Base-by-base conservation (phyloP, 2,329 filamentous ascomycete genomes). In the Dichotomopilus funicola region DNA sequence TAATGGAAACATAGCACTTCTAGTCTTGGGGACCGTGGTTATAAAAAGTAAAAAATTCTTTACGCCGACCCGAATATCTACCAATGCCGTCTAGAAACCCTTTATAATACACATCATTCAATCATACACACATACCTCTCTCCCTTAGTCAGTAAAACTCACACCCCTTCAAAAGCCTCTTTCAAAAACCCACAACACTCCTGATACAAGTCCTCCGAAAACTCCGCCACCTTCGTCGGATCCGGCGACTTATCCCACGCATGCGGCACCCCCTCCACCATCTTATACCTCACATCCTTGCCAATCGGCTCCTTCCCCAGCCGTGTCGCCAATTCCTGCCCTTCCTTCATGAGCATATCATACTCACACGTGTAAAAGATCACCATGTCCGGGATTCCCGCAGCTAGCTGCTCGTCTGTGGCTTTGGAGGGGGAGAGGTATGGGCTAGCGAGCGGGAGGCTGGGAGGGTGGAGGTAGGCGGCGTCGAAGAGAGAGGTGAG, bases 181-280 rank as follows among this genome's bases (percentile, higher is more conserved):
- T 70, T 73, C 63, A 84, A 63, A 66, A 76, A 72, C 59, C 68
- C 71, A 58, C 79, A 81, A 47, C 80, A 82, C 59, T 78, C 72
- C 41, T 71, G 62, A 63, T 85, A 85, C 56, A 82, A 70, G 53
- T 75, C 71, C 61, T 78, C 70, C n/a, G 79, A 75, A 31, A 76
- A 75, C 1, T 72, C 71, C 2, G 76, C 76, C 37, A 76, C 76
- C 53, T 73, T 75, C 31, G 81, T 66, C 4, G 81, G 82, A 63
- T 84, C 85, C 0, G 83, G 82, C 34, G 78, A 78, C 69, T 87
- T 87, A 63, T 87, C 84, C 78, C 84, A 87, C 0, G 77, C 83
- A 64, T 87, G 84, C 34, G 78, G 75, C 27, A 83, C 82, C 2
- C 75, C 80, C 3, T 74, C 70, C 2, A 87, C 75, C 69, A 83